phyloP scores from a whole-genome alignment of 305 asterid species.

The Solanum chacoense region DNA sequence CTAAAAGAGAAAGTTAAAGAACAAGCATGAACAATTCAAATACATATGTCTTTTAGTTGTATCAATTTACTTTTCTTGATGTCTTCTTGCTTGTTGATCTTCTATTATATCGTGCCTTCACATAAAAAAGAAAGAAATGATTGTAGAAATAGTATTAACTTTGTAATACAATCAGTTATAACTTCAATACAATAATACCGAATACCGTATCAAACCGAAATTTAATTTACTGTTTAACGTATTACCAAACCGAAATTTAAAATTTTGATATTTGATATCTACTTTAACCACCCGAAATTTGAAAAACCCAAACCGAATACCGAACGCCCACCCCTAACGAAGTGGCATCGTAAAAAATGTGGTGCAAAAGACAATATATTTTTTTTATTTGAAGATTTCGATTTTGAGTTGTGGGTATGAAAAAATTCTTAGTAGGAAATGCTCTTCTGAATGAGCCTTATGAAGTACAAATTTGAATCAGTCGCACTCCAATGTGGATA shows the following conservation, averaged over 20 bases:
- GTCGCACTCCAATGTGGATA: background rate
- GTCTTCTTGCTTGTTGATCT: background rate
- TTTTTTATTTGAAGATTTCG: background rate
- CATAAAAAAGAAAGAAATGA: too few species aligned
- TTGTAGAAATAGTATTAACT: background rate
- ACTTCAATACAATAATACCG: background rate
- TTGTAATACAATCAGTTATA: background rate
- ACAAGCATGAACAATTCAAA: background rate
- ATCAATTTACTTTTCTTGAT: background rate
- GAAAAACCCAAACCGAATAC: too few species aligned
- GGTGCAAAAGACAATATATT: background rate
- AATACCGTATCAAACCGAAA: too few species aligned
- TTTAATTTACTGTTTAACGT: too few species aligned
- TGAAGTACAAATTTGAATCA: rapidly evolving
- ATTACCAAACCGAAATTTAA: too few species aligned
- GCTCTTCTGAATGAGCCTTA: background rate
- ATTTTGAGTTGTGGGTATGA: background rate
- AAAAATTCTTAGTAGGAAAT: background rate
- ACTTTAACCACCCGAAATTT: background rate
- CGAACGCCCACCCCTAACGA: background rate
- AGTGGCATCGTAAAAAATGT: background rate
- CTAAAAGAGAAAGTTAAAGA: background rate
- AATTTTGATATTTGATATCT: background rate
- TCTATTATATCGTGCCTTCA: background rate
- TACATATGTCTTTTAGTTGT: too few species aligned